A percentile compares a stretch with the other conserved stretches of the same genome.
These are phyloP conservation scores for Alternaria gansuensis DNA, from an alignment of 2,329 filamentous ascomycete species.

Conservation along the genomic window DNA sequence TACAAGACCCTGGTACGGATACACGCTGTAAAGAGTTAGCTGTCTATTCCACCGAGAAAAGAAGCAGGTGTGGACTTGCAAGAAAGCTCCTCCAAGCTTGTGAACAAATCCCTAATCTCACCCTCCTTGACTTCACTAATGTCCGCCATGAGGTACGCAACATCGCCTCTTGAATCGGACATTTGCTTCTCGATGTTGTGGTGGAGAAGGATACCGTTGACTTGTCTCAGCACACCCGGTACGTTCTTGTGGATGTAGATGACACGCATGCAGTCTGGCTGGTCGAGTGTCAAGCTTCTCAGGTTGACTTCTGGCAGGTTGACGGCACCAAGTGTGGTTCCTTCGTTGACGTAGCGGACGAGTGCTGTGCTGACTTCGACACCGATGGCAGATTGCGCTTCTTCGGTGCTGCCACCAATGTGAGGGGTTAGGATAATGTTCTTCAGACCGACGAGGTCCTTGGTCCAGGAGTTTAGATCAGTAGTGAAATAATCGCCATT, in stretches of 20 bases:
- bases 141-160: conserved; percentile 97
- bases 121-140: conserved; percentile 83
- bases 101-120: conserved; percentile 86
- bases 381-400: conserved; percentile 95
- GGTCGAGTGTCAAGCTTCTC: conserved; percentile 87
- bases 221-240: conserved; percentile 90
- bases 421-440: conserved; percentile 97
- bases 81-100: conserved; percentile 79
- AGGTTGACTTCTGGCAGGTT: conserved; percentile 96
- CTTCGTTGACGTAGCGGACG: conserved; percentile 95
- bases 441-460: conserved; percentile 83
- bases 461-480: conserved; percentile 81
- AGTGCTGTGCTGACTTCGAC: conserved; percentile 89
- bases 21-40: conserved; percentile 33
- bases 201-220: conserved; percentile 92
- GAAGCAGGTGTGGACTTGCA: conserved; percentile 65
- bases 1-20: conserved; percentile 61
- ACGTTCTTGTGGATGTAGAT: conserved; percentile 98
- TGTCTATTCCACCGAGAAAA: background rate
- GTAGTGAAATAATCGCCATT: conserved; percentile 96
- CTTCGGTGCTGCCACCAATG: conserved; percentile 96
- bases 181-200: conserved; percentile 99
- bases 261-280: conserved; percentile 87
- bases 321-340: conserved; percentile 87
- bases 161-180: conserved; percentile 90